Evolutionary conservation across 768 basidiomycete genomes (phyloP).

Genomic region (Termitomyces eurrhizus): DNA sequence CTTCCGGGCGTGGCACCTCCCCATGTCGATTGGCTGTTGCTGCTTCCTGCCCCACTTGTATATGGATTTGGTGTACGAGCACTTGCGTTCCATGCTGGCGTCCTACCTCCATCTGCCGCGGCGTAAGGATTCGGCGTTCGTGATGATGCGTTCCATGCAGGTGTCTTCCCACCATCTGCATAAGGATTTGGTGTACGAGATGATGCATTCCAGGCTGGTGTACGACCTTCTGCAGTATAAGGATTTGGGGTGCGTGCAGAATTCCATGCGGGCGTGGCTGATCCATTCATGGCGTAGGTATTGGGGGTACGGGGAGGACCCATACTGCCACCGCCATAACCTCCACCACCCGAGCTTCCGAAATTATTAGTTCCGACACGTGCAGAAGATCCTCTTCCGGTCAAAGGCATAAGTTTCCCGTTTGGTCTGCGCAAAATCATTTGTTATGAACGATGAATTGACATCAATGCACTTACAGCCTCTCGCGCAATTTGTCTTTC

Average conservation of each 20-base stretch:
- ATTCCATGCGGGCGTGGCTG: constrained; percentile 20
- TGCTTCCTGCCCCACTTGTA: constrained; percentile 39
- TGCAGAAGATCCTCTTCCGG: constrained; percentile 19
- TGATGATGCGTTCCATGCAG: constrained; percentile 60
- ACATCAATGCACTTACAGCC: constrained; percentile 49
- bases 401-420: constrained; percentile 53
- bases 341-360: constrained; percentile 16
- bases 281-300: constrained; percentile 29
- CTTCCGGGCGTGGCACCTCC: constrained; percentile 29
- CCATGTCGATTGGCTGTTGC: constrained; percentile 42
- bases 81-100: constrained; percentile 63
- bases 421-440: constrained; percentile 39
- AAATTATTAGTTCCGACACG: constrained; percentile 5
- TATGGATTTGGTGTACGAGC: constrained; percentile 75
- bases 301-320: constrained; percentile 26
- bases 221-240: constrained; percentile 51
- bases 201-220: constrained; percentile 53
- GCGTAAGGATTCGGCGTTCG: constrained; percentile 71
- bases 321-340: constrained; percentile 7
- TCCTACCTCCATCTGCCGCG: constrained; percentile 55
- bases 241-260: constrained; percentile 67
- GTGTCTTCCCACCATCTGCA: constrained; percentile 55
- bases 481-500: constrained; percentile 69
- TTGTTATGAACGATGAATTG: background rate
- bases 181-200: constrained; percentile 73